These are phyloP conservation scores for Trametes villosa DNA, from an alignment of 768 basidiomycete species.

Conservation along the genomic window DNA sequence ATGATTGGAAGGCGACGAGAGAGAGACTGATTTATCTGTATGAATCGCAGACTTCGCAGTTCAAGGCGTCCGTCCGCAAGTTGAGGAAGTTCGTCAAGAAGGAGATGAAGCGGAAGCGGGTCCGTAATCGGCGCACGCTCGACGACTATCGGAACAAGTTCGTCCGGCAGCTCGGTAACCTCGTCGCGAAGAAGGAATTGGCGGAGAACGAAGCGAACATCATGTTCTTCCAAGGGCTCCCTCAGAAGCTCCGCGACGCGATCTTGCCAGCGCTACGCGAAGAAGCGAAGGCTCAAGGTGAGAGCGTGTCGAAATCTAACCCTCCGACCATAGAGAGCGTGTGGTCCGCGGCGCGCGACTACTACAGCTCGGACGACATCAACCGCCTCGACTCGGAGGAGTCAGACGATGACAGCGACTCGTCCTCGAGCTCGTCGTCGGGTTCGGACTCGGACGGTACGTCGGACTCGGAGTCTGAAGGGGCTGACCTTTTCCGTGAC, in stretches of 20 bases:
- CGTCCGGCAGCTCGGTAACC: background rate
- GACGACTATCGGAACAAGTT: background rate
- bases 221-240: background rate
- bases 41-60: background rate
- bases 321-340: background rate
- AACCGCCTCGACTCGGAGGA: background rate
- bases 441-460: background rate
- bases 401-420: background rate
- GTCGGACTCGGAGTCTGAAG: background rate
- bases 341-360: background rate
- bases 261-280: background rate
- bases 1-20: background rate
- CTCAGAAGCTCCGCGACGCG: background rate
- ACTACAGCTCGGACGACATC: background rate
- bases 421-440: too few relatives aligned
- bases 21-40: background rate
- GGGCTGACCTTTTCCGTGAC: too few relatives aligned
- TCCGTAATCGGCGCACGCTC: background rate
- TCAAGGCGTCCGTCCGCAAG: background rate
- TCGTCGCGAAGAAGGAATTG: background rate
- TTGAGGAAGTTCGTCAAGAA: background rate
- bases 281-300: background rate
- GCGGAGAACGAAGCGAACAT: background rate
- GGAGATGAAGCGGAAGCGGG: background rate
- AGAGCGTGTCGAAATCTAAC: background rate